A percentile compares a stretch with the other conserved stretches of the same genome.
Conservation (phyloP, 768 basidiomycete genomes). For the Phylloporus rhodoxanthus region DNA sequence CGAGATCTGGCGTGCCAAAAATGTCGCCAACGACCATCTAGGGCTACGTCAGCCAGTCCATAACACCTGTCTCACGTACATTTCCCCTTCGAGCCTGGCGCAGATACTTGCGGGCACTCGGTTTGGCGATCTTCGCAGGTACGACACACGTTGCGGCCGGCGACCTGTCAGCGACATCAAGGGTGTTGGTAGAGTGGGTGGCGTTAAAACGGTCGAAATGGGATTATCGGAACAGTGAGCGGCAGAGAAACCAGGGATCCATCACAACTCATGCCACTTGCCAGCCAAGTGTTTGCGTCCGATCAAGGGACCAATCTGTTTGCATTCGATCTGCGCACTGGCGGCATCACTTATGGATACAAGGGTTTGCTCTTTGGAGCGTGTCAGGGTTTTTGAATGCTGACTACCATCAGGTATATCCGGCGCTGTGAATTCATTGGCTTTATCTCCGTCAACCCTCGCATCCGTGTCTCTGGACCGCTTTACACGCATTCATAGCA, state of each 20-base stretch:
- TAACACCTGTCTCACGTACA: constrained; percentile 61
- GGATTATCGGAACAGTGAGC: constrained; percentile 63
- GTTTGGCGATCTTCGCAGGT: constrained; percentile 66
- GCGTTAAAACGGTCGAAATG: constrained; percentile 52
- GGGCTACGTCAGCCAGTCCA: constrained; percentile 74
- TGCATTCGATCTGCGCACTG: constrained; percentile 65
- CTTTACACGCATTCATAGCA: constrained; percentile 64
- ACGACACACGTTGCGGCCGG: constrained; percentile 67
- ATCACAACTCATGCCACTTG: not conserved
- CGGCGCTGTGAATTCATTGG: constrained; percentile 62
- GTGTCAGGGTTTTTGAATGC: not conserved
- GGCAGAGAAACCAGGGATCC: not conserved
- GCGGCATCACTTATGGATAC: constrained; percentile 58
- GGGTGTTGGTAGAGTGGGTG: constrained; percentile 52
- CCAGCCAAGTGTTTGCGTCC: constrained; percentile 63
- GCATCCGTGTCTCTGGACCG: constrained; percentile 65
- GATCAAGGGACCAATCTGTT: constrained; percentile 62
- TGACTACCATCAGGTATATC: constrained; percentile 47
- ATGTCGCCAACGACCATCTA: constrained; percentile 74
- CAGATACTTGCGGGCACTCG: constrained; percentile 69
- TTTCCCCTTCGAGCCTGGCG: constrained; percentile 37
- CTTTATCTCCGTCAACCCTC: constrained; percentile 47
- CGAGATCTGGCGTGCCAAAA: constrained; percentile 82
- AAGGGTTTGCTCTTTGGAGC: constrained; percentile 40
- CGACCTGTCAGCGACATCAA: constrained; percentile 68